phyloP scores from a whole-genome alignment of 768 basidiomycete species.

The Mycena rosella region DNA sequence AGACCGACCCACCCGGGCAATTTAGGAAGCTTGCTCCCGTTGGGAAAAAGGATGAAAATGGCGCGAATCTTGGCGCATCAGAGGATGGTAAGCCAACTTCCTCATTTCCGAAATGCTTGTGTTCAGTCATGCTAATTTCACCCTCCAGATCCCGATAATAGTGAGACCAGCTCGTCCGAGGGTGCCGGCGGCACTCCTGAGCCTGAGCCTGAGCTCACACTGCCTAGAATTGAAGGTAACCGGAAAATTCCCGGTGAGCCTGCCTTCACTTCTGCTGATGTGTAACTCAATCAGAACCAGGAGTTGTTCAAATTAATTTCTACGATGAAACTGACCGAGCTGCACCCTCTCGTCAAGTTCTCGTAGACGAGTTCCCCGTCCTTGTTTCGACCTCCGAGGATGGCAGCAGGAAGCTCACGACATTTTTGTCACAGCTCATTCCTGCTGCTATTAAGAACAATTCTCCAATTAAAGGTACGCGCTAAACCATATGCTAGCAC shows the following conservation, averaged over 20 bases:
- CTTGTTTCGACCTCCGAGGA: not conserved
- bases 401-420: not conserved
- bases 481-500: too few relatives aligned
- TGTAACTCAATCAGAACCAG: not conserved
- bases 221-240: not conserved
- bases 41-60: too few relatives aligned
- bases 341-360: not conserved
- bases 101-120: too few relatives aligned
- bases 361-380: constrained; percentile 2
- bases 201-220: too few relatives aligned
- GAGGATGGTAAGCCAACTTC: too few relatives aligned
- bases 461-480: constrained; percentile 27
- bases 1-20: too few relatives aligned
- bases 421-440: constrained; percentile 4
- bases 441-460: constrained; percentile 14
- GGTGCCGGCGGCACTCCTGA: too few relatives aligned
- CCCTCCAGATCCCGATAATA: too few relatives aligned
- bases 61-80: too few relatives aligned
- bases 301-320: constrained; percentile 14
- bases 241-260: not conserved
- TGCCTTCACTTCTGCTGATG: not conserved
- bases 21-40: too few relatives aligned
- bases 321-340: not conserved
- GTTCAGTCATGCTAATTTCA: too few relatives aligned
- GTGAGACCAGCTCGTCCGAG: too few relatives aligned